Conservation (phyloP, 768 basidiomycete species). For the Boletus fagicola region DNA sequence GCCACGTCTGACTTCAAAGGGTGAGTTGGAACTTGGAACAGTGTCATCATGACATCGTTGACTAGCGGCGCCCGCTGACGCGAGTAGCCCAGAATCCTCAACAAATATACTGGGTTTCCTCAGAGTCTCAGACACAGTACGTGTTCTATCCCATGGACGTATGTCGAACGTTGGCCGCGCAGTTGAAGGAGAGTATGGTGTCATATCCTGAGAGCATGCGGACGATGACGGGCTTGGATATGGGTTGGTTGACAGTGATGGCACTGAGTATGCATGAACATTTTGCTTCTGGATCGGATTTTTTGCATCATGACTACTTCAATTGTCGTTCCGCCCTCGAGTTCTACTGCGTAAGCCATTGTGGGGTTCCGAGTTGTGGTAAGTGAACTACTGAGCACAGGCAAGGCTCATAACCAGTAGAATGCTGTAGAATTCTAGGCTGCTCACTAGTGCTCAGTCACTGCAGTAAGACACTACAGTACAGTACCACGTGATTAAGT, state of each 20-base stretch:
- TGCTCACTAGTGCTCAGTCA: too few species aligned
- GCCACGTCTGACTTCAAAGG: slow-evolving; percentile 33
- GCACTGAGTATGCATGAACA: too few species aligned
- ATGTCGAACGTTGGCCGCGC: slow-evolving; percentile 63
- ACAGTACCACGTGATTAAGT: too few species aligned
- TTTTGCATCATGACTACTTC: too few species aligned
- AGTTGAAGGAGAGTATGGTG: slow-evolving; percentile 74
- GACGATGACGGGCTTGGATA: slow-evolving; percentile 44
- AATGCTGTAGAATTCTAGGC: too few species aligned
- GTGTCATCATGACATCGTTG: not conserved
- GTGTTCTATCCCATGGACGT: slow-evolving; percentile 69
- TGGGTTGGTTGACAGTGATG: slow-evolving; percentile 52
- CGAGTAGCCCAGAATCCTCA: slow-evolving; percentile 44
- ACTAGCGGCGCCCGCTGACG: not conserved
- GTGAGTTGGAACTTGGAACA: slow-evolving; percentile 9
- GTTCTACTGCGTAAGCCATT: too few species aligned
- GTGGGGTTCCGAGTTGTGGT: too few species aligned
- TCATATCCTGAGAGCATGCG: slow-evolving; percentile 76
- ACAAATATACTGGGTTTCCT: slow-evolving; percentile 77
- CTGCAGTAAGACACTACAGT: too few species aligned
- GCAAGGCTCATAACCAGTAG: too few species aligned
- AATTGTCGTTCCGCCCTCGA: too few species aligned
- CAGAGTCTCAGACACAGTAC: slow-evolving; percentile 66
- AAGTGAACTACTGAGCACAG: too few species aligned
- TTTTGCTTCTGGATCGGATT: too few species aligned